These are phyloP conservation scores for Scleroderma bovista DNA, from an alignment of 768 basidiomycete genomes.

Conservation along the genomic window DNA sequence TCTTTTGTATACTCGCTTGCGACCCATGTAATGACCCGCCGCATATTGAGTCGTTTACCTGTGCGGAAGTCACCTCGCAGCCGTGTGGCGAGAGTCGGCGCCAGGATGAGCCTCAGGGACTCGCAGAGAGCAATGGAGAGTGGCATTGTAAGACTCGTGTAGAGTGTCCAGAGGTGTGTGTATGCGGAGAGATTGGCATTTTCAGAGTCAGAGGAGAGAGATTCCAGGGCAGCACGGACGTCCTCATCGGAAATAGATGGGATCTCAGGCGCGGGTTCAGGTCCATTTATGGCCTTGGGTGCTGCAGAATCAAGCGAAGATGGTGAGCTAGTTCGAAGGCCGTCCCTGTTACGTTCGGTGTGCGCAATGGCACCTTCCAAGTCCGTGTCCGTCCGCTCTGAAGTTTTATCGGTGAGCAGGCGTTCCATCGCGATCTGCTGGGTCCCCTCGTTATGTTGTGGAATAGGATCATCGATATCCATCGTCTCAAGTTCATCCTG, in stretches of 20 bases:
- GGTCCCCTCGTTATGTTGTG: conserved; percentile 20
- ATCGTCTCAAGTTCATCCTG: conserved; percentile 36
- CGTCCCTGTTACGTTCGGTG: conserved; percentile 14
- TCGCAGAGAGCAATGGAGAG: conserved; percentile 91
- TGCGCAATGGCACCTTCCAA: conserved; percentile 47
- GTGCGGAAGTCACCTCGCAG: conserved; percentile 96
- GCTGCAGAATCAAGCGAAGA: conserved; percentile 21
- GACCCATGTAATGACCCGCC: conserved; percentile 96
- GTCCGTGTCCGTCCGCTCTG: conserved; percentile 23
- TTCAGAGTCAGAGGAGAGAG: conserved; percentile 18
- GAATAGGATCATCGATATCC: conserved; percentile 39
- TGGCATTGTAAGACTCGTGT: conserved; percentile 86
- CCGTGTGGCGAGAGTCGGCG: conserved; percentile 90
- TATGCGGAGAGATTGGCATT: conserved; percentile 36
- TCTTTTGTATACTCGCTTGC: conserved; percentile 99
- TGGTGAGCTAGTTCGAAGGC: conserved; percentile 1
- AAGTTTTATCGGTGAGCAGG: conserved; percentile 24
- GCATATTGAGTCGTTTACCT: conserved; percentile 98
- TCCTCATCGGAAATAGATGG: conserved; percentile 10
- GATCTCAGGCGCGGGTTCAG: conserved; percentile 8
- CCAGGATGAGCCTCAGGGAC: conserved; percentile 92
- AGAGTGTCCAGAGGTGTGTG: conserved; percentile 82
- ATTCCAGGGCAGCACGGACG: conserved; percentile 16
- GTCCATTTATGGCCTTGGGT: conserved; percentile 25
- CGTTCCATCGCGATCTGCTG: conserved; percentile 20